Evolutionary conservation across 768 basidiomycete genomes (phyloP).

Genomic region (Trametes cubensis): DNA sequence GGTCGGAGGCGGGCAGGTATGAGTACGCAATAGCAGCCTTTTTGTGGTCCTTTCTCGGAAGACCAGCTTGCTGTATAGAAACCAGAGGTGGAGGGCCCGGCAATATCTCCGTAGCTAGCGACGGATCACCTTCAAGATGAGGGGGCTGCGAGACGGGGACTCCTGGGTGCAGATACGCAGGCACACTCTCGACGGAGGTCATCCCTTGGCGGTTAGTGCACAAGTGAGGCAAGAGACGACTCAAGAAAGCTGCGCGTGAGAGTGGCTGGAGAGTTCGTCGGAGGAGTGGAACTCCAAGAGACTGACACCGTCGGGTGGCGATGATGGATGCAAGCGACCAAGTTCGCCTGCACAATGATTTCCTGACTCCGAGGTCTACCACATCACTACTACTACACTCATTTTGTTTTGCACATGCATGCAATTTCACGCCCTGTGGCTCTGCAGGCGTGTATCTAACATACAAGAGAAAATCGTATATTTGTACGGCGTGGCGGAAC

Average conservation of each 20-base stretch:
- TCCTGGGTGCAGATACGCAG: conserved; percentile 73
- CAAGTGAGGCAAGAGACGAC: neutral
- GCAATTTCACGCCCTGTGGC: too few species aligned
- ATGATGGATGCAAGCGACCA: conserved; percentile 23
- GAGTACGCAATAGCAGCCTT: conserved; percentile 71
- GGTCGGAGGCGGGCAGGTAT: conserved; percentile 83
- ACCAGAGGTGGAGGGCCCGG: conserved; percentile 82
- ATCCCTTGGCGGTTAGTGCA: conserved; percentile 41
- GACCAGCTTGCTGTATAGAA: conserved; percentile 64
- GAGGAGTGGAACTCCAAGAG: conserved; percentile 16
- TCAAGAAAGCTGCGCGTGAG: conserved; percentile 9
- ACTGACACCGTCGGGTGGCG: conserved; percentile 20
- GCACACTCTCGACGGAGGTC: conserved; percentile 73
- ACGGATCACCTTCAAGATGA: conserved; percentile 80
- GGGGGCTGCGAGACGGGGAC: conserved; percentile 74
- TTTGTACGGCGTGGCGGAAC: too few species aligned
- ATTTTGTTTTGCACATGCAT: too few species aligned
- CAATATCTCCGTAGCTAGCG: conserved; percentile 86
- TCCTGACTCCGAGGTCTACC: conserved; percentile 1
- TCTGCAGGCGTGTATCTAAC: too few species aligned
- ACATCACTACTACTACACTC: neutral
- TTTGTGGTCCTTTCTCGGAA: conserved; percentile 74
- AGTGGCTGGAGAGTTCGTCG: neutral
- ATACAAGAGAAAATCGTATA: too few species aligned
- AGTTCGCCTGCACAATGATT: conserved; percentile 1